These are phyloP conservation scores for Phyllosticta citribraziliensis DNA, from an alignment of 2,329 filamentous ascomycete species.

Conservation along the genomic window DNA sequence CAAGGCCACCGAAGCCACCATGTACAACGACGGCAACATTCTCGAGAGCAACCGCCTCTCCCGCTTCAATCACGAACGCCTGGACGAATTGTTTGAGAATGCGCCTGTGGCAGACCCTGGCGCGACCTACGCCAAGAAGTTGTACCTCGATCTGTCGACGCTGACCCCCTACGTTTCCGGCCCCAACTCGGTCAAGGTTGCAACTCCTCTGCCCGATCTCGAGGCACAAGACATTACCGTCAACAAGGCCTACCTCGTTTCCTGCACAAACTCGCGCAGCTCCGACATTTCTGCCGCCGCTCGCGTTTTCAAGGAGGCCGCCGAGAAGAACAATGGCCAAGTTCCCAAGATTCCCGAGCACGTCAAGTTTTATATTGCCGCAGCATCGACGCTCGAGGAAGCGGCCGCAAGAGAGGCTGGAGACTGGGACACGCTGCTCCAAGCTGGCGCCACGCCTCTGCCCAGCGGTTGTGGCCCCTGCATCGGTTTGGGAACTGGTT, in stretches of 20 bases:
- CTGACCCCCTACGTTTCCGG: constrained; percentile 77
- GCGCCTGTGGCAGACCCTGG: constrained; percentile 61
- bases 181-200: constrained; percentile 83
- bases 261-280: constrained; percentile 77
- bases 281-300: constrained; percentile 78
- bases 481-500: constrained; percentile 72
- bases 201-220: constrained; percentile 66
- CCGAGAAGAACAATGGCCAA: constrained; percentile 47
- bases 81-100: constrained; percentile 63
- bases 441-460: constrained; percentile 65
- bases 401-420: constrained; percentile 65
- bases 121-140: constrained; percentile 71
- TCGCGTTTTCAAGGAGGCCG: constrained; percentile 72
- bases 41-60: constrained; percentile 38
- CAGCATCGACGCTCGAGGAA: constrained; percentile 73
- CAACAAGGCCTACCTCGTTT: constrained; percentile 78
- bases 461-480: constrained; percentile 73
- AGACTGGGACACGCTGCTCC: constrained; percentile 74
- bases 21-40: constrained; percentile 44
- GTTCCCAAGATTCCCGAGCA: constrained; percentile 61
- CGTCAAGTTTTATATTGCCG: constrained; percentile 82
- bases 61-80: constrained; percentile 60
- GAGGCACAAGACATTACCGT: constrained; percentile 65
- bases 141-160: constrained; percentile 74
- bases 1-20: constrained; percentile 64